Conservation (phyloP, 2,329 filamentous ascomycete species). For the Nectriaceae sp. region DNA sequence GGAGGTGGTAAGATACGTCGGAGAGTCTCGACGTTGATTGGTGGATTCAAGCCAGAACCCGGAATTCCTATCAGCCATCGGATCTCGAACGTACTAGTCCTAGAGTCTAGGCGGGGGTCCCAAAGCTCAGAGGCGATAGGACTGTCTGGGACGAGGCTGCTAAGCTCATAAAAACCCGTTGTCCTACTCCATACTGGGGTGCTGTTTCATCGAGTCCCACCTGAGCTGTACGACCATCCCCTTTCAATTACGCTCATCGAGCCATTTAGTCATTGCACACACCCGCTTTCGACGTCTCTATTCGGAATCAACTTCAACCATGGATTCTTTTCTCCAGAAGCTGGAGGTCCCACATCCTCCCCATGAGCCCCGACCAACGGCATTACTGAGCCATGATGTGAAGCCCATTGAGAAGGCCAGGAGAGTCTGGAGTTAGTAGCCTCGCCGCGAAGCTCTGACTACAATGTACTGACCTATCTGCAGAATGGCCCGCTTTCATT, state of each 20-base stretch:
- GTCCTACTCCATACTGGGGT: too few relatives aligned
- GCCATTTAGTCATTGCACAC: too few relatives aligned
- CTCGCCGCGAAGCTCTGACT: neutral
- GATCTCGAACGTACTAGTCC: neutral
- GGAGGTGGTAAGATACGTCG: neutral
- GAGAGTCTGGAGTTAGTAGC: slow-evolving; percentile 2
- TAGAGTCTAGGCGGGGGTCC: too few relatives aligned
- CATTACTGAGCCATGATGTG: slow-evolving; percentile 2
- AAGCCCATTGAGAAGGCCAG: slow-evolving; percentile 3
- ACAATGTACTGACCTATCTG: neutral
- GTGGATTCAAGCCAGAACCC: neutral
- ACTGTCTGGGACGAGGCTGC: too few relatives aligned
- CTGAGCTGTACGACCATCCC: too few relatives aligned
- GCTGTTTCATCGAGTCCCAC: too few relatives aligned
- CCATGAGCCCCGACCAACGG: neutral
- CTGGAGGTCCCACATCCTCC: slow-evolving; percentile 3
- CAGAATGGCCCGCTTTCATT: slow-evolving; percentile 5
- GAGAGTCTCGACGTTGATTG: neutral
- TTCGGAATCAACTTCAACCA: too few relatives aligned
- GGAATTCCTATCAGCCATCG: neutral
- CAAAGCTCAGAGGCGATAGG: too few relatives aligned
- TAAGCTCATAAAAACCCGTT: too few relatives aligned
- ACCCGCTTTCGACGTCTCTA: neutral
- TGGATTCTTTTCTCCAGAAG: neutral
- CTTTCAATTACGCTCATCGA: too few relatives aligned